Percentiles rank a stretch among this genome's conserved stretches.
phyloP scores from a whole-genome alignment of 1,139 yeast genomes.

The Debaryomycetaceae sp. region DNA sequence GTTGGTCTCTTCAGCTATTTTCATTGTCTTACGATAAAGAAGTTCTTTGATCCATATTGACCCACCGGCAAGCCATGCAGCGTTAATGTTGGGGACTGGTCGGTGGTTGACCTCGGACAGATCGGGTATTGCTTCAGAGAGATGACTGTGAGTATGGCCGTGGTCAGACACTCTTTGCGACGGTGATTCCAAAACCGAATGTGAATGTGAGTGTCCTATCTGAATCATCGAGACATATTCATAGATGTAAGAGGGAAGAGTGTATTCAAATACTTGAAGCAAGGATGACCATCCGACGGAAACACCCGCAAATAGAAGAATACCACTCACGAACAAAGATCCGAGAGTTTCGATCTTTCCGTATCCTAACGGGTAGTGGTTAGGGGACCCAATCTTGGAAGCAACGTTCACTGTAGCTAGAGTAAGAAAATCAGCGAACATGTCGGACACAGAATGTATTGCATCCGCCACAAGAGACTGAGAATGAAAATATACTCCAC shows the following conservation, averaged over 20 bases:
- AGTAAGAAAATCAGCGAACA: slow-evolving; percentile 85
- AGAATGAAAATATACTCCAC: slow-evolving; percentile 90
- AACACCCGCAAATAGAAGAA: slow-evolving; percentile 80
- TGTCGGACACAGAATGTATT: slow-evolving; percentile 84
- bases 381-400: slow-evolving; percentile 55
- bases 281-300: slow-evolving; percentile 90
- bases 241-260: slow-evolving; percentile 52
- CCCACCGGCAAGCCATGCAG: slow-evolving; percentile 94
- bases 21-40: slow-evolving; percentile 76
- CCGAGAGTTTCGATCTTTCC: slow-evolving; percentile 94
- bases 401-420: slow-evolving; percentile 85
- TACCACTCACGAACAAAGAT: slow-evolving; percentile 79
- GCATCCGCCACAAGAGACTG: slow-evolving; percentile 94
- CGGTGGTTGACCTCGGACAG: slow-evolving; percentile 4
- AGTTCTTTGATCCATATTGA: slow-evolving; percentile 85
- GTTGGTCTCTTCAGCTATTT: slow-evolving; percentile 70
- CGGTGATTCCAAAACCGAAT: slow-evolving; percentile 15
- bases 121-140: slow-evolving; percentile 10
- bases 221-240: slow-evolving; percentile 46
- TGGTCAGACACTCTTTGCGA: slow-evolving; percentile 18
- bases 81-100: slow-evolving; percentile 71
- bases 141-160: slow-evolving; percentile 33
- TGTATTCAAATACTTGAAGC: slow-evolving; percentile 64
- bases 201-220: slow-evolving; percentile 53
- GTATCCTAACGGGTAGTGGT: slow-evolving; percentile 77